Evolutionary conservation across 768 basidiomycete species (phyloP), one percentile per base, ranked within the genome.

Genomic region (Thelephora ganbajun): DNA sequence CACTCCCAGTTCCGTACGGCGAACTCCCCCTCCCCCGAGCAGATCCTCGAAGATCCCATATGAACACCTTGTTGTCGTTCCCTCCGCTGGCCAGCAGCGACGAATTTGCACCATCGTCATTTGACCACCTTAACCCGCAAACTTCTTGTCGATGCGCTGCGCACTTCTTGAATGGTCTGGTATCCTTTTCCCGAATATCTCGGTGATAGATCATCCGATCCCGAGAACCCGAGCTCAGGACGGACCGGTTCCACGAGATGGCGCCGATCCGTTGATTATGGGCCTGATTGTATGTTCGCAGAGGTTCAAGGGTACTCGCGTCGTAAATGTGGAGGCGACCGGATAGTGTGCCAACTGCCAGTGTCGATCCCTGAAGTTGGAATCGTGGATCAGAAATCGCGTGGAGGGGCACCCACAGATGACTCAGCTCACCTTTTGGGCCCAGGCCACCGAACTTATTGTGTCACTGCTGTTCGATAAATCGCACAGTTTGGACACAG

Each of bases 51-150:
- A 90, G 66, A 59, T 97, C 92, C 89, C 93, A 99, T 46, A 99
- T 91, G 56, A 89, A 91, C 14, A 99, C 87, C 67, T 97, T 97
- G 66, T 99, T 99, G 65, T 99, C 94, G 61, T 99, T 99, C 0
- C 94, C 94, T 2, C 94, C 94, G 54, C 85, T 90, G 2, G 94
- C 94, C 3, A 99, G 74, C 26, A 72, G 72, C 6, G 80, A 80
- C 6, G 61, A 61, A 52, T 69, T 56, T 45, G 63, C 50, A 34
- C 68, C 64, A 37, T 68, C 70, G 35, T 72, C 69, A 11, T 73
- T 69, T 57, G 83, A 91, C 94, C 93, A 99, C 49, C 87, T 83
- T 39, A 99, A 65, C 2, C 94, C 94, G 60, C 94, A 99, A 1
- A 99, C 92, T 61, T 98, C 94, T 59, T 99, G 96, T 22, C 82